Conservation (phyloP, 1,284 basidiomycete species). For the Cutaneotrichosporon dermatis region DNA sequence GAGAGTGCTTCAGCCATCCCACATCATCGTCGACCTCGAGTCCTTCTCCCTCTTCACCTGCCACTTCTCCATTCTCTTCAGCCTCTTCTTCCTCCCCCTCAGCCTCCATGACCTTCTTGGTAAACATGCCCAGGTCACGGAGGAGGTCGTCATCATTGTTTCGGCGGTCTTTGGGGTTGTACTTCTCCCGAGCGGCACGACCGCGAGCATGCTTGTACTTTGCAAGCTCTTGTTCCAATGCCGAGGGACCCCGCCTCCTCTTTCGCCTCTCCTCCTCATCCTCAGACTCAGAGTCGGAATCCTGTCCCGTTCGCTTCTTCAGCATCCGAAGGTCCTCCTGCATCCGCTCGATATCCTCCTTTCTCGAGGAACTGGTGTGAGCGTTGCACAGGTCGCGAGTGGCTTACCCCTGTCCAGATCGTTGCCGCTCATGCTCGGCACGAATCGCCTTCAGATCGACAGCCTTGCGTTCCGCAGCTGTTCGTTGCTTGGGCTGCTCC, state of each 20-base stretch:
- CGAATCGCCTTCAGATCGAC: conserved; percentile 66
- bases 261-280: conserved; percentile 25
- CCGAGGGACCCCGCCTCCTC: conserved; percentile 57
- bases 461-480: conserved; percentile 28
- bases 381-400: background rate
- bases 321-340: conserved; percentile 79
- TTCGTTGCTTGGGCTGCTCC: background rate
- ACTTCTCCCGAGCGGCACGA: conserved; percentile 49
- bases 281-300: conserved; percentile 43
- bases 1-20: conserved; percentile 69
- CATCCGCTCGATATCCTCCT: conserved; percentile 77
- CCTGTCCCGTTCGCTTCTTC: conserved; percentile 43
- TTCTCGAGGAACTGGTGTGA: conserved; percentile 57
- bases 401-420: conserved; percentile 57
- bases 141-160: conserved; percentile 69
- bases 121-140: conserved; percentile 65
- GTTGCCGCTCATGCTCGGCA: conserved; percentile 65
- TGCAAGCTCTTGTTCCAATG: conserved; percentile 70
- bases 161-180: conserved; percentile 46
- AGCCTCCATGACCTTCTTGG: conserved; percentile 58
- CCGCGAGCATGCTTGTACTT: conserved; percentile 68
- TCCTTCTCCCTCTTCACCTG: conserved; percentile 30
- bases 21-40: conserved; percentile 77
- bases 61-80: conserved; percentile 27
- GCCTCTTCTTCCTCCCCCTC: conserved; percentile 15